Evolutionary conservation across 2,329 filamentous ascomycete genomes (phyloP).

Genomic region (Truncatella angustata): DNA sequence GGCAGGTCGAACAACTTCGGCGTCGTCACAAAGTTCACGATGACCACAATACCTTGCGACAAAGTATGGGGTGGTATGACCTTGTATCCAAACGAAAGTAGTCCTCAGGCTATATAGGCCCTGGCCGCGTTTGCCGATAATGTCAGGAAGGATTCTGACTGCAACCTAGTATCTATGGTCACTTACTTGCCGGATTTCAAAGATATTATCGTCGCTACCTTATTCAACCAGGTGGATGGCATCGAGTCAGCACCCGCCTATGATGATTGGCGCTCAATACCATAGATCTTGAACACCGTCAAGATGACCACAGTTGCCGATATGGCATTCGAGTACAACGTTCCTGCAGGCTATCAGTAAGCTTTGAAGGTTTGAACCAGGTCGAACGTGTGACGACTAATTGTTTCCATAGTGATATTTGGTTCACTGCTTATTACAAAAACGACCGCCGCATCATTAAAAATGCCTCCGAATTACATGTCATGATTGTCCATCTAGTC

Average conservation of each 20-base stretch:
- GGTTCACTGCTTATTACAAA: slow-evolving; percentile 13
- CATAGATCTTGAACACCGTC: slow-evolving; percentile 14
- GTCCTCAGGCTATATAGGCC: slow-evolving; percentile 15
- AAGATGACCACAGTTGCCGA: slow-evolving; percentile 18
- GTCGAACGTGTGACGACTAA: too few species aligned
- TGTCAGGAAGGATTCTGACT: slow-evolving; percentile 13
- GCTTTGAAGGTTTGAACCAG: background rate
- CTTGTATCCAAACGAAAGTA: slow-evolving; percentile 11
- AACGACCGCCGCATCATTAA: slow-evolving; percentile 15
- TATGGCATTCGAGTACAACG: slow-evolving; percentile 18
- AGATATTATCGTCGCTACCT: slow-evolving; percentile 14
- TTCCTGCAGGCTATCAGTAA: slow-evolving; percentile 13
- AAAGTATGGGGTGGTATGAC: slow-evolving; percentile 23
- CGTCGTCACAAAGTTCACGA: slow-evolving; percentile 19
- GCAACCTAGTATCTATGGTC: slow-evolving; percentile 19
- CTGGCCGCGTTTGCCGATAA: slow-evolving; percentile 9
- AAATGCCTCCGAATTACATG: slow-evolving; percentile 14
- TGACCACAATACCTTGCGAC: slow-evolving; percentile 20
- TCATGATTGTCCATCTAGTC: slow-evolving; percentile 9
- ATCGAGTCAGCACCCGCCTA: slow-evolving; percentile 16
- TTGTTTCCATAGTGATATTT: slow-evolving; percentile 7
- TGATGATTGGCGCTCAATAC: slow-evolving; percentile 15
- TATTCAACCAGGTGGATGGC: slow-evolving; percentile 16
- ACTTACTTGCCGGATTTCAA: slow-evolving; percentile 16
- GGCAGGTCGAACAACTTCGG: slow-evolving; percentile 40